Conservation (phyloP, 129 eudicot species). For the Rutidosis leptorrhynchoides region DNA sequence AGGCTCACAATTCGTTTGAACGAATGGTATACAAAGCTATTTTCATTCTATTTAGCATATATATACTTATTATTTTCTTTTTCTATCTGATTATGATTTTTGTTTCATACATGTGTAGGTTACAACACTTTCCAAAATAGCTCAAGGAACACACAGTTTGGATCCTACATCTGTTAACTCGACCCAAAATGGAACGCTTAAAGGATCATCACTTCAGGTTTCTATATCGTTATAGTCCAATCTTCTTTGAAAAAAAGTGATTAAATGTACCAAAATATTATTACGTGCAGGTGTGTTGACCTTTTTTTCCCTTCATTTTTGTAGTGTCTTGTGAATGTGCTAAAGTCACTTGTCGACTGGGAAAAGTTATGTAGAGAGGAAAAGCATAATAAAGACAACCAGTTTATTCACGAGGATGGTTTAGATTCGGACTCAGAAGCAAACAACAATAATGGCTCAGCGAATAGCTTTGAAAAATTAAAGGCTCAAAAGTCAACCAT, state of each 20-base stretch:
- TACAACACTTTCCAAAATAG: conserved; percentile 71
- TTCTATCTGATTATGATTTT: conserved; percentile 1
- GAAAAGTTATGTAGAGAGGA: conserved; percentile 64
- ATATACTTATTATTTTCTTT: neutral
- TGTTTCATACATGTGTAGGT: conserved; percentile 41
- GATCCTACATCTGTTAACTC: conserved; percentile 70
- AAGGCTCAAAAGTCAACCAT: conserved; percentile 89
- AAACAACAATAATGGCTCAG: conserved; percentile 41
- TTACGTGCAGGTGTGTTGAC: conserved; percentile 1
- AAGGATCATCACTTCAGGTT: conserved; percentile 90
- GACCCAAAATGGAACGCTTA: conserved; percentile 63
- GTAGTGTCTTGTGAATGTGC: conserved; percentile 78
- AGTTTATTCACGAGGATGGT: conserved; percentile 34
- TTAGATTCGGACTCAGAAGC: conserved; percentile 34
- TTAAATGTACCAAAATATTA: conserved; percentile 3
- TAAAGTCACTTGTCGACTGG: conserved; percentile 82
- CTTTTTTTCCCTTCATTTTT: conserved; percentile 13
- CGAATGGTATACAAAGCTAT: conserved; percentile 49
- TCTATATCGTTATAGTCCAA: neutral
- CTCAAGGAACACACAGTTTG: conserved; percentile 77
- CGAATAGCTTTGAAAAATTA: conserved; percentile 68
- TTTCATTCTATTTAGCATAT: neutral
- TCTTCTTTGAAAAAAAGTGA: neutral
- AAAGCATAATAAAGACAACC: conserved; percentile 45
- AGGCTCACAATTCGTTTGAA: conserved; percentile 83